Evolutionary conservation across 2,329 filamentous ascomycete genomes (phyloP).

Genomic region (Furcasterigmium sp.): DNA sequence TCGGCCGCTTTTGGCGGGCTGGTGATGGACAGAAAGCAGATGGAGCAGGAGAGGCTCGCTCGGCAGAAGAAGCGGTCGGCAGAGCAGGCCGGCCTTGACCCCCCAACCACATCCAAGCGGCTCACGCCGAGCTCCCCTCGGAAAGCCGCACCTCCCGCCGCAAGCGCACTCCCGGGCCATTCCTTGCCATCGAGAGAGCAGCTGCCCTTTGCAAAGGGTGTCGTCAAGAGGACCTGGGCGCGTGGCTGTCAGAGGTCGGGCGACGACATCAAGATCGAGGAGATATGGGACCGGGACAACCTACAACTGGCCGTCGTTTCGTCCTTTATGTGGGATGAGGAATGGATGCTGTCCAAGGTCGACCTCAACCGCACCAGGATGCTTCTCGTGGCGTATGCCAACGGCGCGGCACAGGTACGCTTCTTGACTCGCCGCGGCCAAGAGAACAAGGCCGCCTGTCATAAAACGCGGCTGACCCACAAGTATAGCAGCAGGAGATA

Average conservation of each 20-base stretch:
- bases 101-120: neutral
- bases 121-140: too few relatives aligned
- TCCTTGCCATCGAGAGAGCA: too few relatives aligned
- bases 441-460: neutral
- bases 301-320: conserved; percentile 77
- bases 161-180: too few relatives aligned
- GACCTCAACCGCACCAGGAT: conserved; percentile 55
- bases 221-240: conserved; percentile 78
- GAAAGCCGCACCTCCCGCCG: neutral
- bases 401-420: conserved; percentile 45
- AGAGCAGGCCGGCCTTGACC: conserved; percentile 6
- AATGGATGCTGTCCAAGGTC: conserved; percentile 73
- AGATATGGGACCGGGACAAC: conserved; percentile 69
- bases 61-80: conserved; percentile 53
- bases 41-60: conserved; percentile 79
- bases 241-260: conserved; percentile 52
- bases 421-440: neutral
- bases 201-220: conserved; percentile 53
- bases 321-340: conserved; percentile 79
- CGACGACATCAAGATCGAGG: conserved; percentile 82
- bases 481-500: conserved; percentile 47
- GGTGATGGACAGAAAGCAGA: conserved; percentile 68
- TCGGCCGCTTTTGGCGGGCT: conserved; percentile 29
- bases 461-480: too few relatives aligned
- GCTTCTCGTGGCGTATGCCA: conserved; percentile 53